Conservation (phyloP, 2,329 filamentous ascomycete genomes). For the Arthrocladium fulminans region DNA sequence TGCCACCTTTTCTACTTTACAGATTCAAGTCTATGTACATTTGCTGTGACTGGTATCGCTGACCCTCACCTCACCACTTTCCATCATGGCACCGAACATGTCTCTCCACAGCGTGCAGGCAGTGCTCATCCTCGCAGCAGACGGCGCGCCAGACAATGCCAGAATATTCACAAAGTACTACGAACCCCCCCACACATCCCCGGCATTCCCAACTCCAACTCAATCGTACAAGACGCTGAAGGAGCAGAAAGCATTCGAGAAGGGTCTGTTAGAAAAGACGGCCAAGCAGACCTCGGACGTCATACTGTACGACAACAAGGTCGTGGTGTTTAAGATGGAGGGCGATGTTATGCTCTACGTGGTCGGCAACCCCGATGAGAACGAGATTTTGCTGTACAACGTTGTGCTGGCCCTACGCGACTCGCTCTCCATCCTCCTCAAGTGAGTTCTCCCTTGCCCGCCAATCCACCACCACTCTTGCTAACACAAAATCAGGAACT, state of each 20-base stretch:
- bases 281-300: slow-evolving; percentile 93
- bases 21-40: neutral
- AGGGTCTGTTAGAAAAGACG: slow-evolving; percentile 90
- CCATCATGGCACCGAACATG: slow-evolving; percentile 61
- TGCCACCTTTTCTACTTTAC: neutral
- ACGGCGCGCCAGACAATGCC: slow-evolving; percentile 59
- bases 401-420: slow-evolving; percentile 86
- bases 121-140: slow-evolving; percentile 68
- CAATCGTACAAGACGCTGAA: slow-evolving; percentile 79
- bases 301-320: slow-evolving; percentile 91
- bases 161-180: slow-evolving; percentile 95
- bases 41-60: neutral
- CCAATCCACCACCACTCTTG: neutral
- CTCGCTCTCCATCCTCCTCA: slow-evolving; percentile 80
- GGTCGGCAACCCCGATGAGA: slow-evolving; percentile 84
- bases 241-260: slow-evolving; percentile 93
- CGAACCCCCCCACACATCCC: slow-evolving; percentile 54
- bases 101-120: slow-evolving; percentile 69
- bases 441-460: slow-evolving; percentile 47
- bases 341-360: slow-evolving; percentile 95
- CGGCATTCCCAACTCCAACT: slow-evolving; percentile 50
- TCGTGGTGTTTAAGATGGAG: slow-evolving; percentile 97
- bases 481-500: slow-evolving; percentile 55
- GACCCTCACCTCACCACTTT: neutral
- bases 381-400: slow-evolving; percentile 93